Percentiles rank a stretch among this genome's conserved stretches.
Evolutionary conservation across 495 filamentous ascomycete genomes (phyloP).

Genomic region (Talaromyces adpressus): DNA sequence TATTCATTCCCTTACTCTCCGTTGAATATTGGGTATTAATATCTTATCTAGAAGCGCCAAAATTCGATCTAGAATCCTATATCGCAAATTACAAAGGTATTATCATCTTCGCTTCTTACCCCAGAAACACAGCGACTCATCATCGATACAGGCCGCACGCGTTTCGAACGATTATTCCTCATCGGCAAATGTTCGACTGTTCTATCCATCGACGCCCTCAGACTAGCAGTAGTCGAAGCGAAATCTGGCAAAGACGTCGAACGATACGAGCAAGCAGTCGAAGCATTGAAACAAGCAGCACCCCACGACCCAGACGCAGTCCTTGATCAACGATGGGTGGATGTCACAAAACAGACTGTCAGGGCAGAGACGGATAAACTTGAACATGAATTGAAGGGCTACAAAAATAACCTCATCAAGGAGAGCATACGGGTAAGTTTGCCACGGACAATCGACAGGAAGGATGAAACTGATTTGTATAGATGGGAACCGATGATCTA

Average conservation of each 20-base stretch:
- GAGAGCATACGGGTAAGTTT: constrained; percentile 82
- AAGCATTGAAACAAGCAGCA: constrained; percentile 51
- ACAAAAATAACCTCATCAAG: constrained; percentile 97
- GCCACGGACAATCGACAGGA: neutral
- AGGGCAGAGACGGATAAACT: constrained; percentile 62
- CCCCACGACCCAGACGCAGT: constrained; percentile 61
- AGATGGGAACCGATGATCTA: constrained; percentile 76
- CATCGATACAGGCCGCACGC: constrained; percentile 51
- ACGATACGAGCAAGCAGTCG: constrained; percentile 63
- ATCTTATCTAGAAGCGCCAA: constrained; percentile 58
- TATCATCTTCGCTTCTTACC: constrained; percentile 8
- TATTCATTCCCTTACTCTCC: neutral
- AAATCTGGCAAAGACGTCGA: constrained; percentile 68
- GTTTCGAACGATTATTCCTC: constrained; percentile 70
- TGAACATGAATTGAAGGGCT: constrained; percentile 77
- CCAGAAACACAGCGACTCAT: constrained; percentile 6
- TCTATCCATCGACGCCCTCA: constrained; percentile 74
- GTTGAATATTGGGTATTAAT: neutral
- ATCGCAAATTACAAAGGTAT: constrained; percentile 84
- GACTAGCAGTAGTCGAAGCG: constrained; percentile 66
- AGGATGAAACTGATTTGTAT: constrained; percentile 1
- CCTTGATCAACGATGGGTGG: constrained; percentile 65
- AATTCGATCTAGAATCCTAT: constrained; percentile 89
- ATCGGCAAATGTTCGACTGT: constrained; percentile 74
- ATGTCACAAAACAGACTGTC: constrained; percentile 53